These are phyloP conservation scores for Ogataea nakhonphanomensis DNA, from an alignment of 805 yeast genomes.

Conservation along the genomic window DNA sequence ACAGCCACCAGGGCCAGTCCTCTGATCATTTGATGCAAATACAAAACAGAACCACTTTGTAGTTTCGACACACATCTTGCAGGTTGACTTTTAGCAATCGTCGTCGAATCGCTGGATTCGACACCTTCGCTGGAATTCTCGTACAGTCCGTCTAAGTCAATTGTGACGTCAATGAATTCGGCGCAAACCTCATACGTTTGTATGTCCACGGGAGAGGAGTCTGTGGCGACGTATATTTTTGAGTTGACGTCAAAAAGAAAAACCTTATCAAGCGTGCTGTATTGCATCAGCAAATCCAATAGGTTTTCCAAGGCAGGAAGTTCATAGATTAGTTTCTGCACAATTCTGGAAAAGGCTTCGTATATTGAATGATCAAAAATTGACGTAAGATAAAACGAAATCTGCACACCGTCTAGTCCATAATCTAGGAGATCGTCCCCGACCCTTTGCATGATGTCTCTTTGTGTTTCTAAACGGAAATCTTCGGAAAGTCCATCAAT, in stretches of 20 bases:
- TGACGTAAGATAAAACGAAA: conserved; percentile 86
- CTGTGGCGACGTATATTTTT: conserved; percentile 93
- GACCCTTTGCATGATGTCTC: conserved; percentile 94
- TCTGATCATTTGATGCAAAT: conserved; percentile 86
- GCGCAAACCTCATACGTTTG: conserved; percentile 97
- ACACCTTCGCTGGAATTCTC: conserved; percentile 23
- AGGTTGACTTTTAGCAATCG: conserved; percentile 17
- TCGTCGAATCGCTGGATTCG: conserved; percentile 2
- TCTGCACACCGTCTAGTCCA: conserved; percentile 88
- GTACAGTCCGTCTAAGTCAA: conserved; percentile 77
- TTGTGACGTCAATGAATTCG: conserved; percentile 91
- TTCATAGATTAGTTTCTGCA: conserved; percentile 87
- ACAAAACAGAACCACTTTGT: conserved; percentile 79
- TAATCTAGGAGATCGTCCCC: conserved; percentile 88
- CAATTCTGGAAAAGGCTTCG: conserved; percentile 91
- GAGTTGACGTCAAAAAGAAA: conserved; percentile 89
- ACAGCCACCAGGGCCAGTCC: conserved; percentile 90
- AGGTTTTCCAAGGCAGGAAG: conserved; percentile 83
- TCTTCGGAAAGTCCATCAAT: conserved; percentile 95
- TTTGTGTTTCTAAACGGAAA: conserved; percentile 87
- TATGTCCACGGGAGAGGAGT: conserved; percentile 91
- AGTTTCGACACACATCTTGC: conserved; percentile 64
- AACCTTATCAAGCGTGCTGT: conserved; percentile 88
- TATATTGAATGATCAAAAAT: conserved; percentile 94
- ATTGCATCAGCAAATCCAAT: conserved; percentile 83